Evolutionary conservation across 2,329 filamentous ascomycete species (phyloP), one percentile per base, ranked within the genome.

Genomic region (Monosporascus sp.): DNA sequence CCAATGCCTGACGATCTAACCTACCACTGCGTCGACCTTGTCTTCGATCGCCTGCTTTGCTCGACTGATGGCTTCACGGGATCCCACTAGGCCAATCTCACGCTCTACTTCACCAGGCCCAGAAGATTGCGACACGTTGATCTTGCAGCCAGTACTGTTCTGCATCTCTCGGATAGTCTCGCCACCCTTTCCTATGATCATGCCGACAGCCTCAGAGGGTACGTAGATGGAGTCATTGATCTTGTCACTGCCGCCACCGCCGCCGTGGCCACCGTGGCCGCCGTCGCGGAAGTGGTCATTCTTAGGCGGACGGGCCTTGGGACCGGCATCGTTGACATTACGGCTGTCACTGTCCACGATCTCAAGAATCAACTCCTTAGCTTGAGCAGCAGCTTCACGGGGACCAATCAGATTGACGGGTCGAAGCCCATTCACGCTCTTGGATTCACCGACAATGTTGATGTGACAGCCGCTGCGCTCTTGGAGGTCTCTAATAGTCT

Each of bases 131-230:
- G 89, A 89, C 25, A 96, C 91, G 64, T 96, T 96, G 77, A 96
- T 96, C 75, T 96, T 96, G 80, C 92, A 96, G 46, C 89, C 88
- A 5, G 90, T 94, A 35, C 77, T 81, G 65, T 85, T 87, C 70
- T 96, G 91, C 87, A 96, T 95, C 62, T 96, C 90, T 60, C 92
- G 90, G 67, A 96, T 96, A 0, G 91, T 95, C 74, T 96, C 91
- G 59, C 91, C 91, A 53, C 90, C 89, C 77, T 96, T 96, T 59
- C 92, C 91, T 56, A 96, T 96, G 60, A 96, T 96, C 91, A 96
- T 96, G 56, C 91, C 91, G 51, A 96, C 91, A 6, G 91, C 88
- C 68, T 96, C 91, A 22, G 90, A 93, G 14, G 91, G 91, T 9
- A 96, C 90, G 61, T 84, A 86, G 57, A 96, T 90, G 41, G 84